Conservation (phyloP, 2,329 filamentous ascomycete species). For the Trichoderma aggressivum region DNA sequence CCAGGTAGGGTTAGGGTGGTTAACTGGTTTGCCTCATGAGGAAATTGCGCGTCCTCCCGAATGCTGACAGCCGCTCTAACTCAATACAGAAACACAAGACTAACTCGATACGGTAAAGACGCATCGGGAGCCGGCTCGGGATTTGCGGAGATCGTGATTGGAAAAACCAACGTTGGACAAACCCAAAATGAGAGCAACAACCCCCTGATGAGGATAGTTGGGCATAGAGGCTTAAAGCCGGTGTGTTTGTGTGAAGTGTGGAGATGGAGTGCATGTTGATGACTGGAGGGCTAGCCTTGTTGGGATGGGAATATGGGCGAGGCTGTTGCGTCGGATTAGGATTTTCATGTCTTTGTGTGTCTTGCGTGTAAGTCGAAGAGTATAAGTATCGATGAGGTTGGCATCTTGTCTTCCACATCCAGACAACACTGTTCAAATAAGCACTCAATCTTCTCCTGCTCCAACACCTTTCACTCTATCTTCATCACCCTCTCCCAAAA, state of each 20-base stretch:
- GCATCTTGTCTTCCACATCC: background rate
- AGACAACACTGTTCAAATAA: background rate
- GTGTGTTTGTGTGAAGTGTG: background rate
- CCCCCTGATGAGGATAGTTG: background rate
- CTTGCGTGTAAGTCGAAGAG: background rate
- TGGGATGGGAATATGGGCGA: background rate
- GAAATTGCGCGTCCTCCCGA: background rate
- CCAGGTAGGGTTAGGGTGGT: no score
- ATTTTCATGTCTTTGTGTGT: background rate
- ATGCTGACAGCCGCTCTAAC: background rate
- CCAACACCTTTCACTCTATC: background rate
- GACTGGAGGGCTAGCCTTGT: slow-evolving; percentile 2
- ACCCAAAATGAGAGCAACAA: background rate
- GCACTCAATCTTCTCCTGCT: background rate
- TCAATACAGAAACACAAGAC: background rate
- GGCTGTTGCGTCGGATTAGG: background rate
- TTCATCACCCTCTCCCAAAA: background rate
- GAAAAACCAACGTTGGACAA: background rate
- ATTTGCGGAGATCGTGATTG: background rate
- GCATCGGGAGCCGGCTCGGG: background rate
- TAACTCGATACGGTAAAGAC: background rate
- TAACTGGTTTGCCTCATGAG: background rate
- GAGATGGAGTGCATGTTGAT: background rate
- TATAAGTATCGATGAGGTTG: background rate
- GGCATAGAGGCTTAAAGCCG: background rate